Evolutionary conservation across 2,329 filamentous ascomycete genomes (phyloP).

Genomic region (Diaporthe ampelina): DNA sequence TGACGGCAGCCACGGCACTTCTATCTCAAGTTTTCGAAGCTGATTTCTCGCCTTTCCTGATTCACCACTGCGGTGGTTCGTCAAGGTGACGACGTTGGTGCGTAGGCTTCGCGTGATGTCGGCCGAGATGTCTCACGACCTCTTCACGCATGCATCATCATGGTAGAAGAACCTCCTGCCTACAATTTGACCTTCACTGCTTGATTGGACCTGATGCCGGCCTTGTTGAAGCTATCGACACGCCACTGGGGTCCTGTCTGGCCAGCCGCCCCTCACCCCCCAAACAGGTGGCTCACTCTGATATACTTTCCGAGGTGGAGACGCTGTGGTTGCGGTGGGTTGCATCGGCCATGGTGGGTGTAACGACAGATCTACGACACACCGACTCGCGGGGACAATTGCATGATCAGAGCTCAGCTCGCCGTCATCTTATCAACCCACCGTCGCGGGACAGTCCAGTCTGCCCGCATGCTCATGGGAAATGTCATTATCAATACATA

Average conservation of each 20-base stretch:
- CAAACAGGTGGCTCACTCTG: neutral
- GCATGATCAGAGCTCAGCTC: conserved; percentile 23
- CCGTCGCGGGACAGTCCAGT: neutral
- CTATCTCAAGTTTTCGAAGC: neutral
- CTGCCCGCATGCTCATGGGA: neutral
- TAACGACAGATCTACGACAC: conserved; percentile 25
- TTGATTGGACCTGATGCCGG: neutral
- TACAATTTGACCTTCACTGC: neutral
- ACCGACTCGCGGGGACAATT: conserved; percentile 28
- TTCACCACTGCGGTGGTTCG: neutral
- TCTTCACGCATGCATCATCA: neutral
- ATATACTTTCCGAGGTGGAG: conserved; percentile 20
- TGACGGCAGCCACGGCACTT: conserved; percentile 21
- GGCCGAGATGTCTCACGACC: neutral
- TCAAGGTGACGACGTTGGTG: conserved; percentile 10
- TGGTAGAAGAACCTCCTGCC: too few relatives aligned
- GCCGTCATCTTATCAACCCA: conserved; percentile 4
- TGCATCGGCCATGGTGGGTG: conserved; percentile 23
- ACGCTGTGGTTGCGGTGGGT: conserved; percentile 18
- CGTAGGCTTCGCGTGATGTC: neutral
- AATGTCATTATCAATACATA: conserved; percentile 25
- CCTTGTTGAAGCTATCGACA: conserved; percentile 7
- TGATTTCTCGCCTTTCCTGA: neutral
- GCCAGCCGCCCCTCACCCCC: neutral
- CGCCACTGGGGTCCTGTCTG: neutral